Percentiles rank a stretch among this genome's conserved stretches.
phyloP scores from a whole-genome alignment of 768 basidiomycete species.

The Mycena leptocephala region DNA sequence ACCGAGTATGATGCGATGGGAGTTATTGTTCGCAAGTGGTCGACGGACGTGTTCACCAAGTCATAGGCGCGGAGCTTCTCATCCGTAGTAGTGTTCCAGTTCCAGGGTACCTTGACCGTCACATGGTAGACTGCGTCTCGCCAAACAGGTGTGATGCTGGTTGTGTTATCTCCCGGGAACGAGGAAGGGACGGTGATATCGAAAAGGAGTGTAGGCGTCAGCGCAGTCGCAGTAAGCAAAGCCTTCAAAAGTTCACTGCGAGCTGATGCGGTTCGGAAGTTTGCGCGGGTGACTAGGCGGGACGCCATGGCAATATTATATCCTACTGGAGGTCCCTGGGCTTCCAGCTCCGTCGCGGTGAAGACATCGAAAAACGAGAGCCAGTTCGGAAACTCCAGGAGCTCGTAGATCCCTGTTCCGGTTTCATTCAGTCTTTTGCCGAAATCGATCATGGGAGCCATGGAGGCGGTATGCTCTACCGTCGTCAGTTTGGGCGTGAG shows the following conservation, averaged over 20 bases:
- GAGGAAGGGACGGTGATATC: constrained; percentile 35
- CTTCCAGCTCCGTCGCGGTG: constrained; percentile 40
- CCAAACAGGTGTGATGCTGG: constrained; percentile 44
- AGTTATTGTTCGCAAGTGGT: constrained; percentile 40
- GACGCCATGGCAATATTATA: constrained; percentile 39
- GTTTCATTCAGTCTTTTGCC: constrained; percentile 22
- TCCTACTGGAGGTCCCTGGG: constrained; percentile 29
- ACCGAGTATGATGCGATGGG: constrained; percentile 43
- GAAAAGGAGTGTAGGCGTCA: constrained; percentile 29
- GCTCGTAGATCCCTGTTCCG: not conserved
- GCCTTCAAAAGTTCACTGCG: constrained; percentile 35
- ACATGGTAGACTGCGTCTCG: constrained; percentile 44
- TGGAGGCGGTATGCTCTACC: constrained; percentile 44
- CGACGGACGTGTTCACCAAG: constrained; percentile 33
- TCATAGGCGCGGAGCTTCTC: constrained; percentile 37
- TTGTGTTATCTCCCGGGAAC: constrained; percentile 37
- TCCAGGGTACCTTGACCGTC: constrained; percentile 41
- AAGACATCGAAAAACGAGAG: constrained; percentile 43
- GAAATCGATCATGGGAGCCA: constrained; percentile 39
- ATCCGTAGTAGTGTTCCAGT: constrained; percentile 41
- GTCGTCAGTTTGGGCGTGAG: constrained; percentile 48
- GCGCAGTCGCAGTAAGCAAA: constrained; percentile 25
- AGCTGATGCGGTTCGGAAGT: constrained; percentile 33
- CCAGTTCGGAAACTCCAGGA: constrained; percentile 39
- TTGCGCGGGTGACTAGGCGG: constrained; percentile 41